Evolutionary conservation across 352 stramenopile species (phyloP).

Genomic region (Phytopythium chamaehyphon): DNA sequence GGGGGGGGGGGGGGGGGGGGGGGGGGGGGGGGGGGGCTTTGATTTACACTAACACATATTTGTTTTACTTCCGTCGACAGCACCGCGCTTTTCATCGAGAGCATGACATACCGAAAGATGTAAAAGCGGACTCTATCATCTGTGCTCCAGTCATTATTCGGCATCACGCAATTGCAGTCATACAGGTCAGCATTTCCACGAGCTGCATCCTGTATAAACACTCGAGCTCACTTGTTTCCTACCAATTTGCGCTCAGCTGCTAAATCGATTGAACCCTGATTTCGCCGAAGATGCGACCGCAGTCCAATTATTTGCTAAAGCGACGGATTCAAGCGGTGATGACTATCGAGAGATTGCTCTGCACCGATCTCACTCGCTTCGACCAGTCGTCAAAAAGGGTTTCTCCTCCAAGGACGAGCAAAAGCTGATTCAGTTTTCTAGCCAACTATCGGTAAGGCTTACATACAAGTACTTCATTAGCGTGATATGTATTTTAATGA

Average conservation of each 20-base stretch:
- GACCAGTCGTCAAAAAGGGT: conserved; percentile 19
- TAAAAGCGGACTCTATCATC: conserved; percentile 51
- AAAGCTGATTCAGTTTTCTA: conserved; percentile 61
- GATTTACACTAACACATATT: no score
- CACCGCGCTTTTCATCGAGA: conserved; percentile 55
- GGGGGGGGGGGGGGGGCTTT: no score
- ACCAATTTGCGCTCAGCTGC: no score
- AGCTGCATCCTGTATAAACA: no score
- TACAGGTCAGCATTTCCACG: conserved; percentile 34
- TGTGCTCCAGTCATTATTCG: conserved; percentile 51
- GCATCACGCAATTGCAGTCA: conserved; percentile 49
- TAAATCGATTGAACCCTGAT: conserved; percentile 47
- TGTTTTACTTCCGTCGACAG: conserved; percentile 12
- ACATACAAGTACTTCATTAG: not conserved
- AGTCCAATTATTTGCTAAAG: not conserved
- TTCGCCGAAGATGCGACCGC: conserved; percentile 4
- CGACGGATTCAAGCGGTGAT: conserved; percentile 10
- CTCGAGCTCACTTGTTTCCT: no score
- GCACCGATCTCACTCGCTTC: conserved; percentile 23
- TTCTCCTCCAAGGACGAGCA: conserved; percentile 66
- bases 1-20: no score
- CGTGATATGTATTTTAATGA: not conserved
- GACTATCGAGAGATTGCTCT: conserved; percentile 41
- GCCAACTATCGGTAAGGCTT: conserved; percentile 32
- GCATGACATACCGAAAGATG: conserved; percentile 49